These are phyloP conservation scores for Penicillium samsonianum DNA, from an alignment of 495 filamentous ascomycete genomes.

Conservation along the genomic window DNA sequence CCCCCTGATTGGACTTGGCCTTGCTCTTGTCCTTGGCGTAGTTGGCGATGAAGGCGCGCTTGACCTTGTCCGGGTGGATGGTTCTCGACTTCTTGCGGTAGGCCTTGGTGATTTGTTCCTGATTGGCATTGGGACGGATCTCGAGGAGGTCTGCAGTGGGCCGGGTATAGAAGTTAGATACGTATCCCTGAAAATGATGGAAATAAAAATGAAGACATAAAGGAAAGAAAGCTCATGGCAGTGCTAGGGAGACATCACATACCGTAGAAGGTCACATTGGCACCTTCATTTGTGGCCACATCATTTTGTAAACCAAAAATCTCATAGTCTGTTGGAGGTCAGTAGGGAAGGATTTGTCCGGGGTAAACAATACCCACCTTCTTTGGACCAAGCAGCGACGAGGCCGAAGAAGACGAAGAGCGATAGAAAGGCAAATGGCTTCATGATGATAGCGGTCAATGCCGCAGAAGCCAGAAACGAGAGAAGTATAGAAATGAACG, in stretches of 20 bases:
- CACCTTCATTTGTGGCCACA: slow-evolving; percentile 71
- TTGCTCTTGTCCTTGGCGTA: slow-evolving; percentile 62
- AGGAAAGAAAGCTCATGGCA: background rate
- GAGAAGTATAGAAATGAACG: slow-evolving; percentile 1
- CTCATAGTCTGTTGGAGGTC: slow-evolving; percentile 72
- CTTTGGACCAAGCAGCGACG: slow-evolving; percentile 77
- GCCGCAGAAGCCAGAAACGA: slow-evolving; percentile 22
- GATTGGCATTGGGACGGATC: slow-evolving; percentile 67
- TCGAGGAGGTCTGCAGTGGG: slow-evolving; percentile 71
- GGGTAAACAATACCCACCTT: slow-evolving; percentile 57
- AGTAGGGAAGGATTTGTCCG: slow-evolving; percentile 5
- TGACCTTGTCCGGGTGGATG: slow-evolving; percentile 94
- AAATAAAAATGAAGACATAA: background rate
- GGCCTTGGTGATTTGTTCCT: slow-evolving; percentile 90
- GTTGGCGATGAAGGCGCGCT: slow-evolving; percentile 75
- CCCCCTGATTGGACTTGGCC: slow-evolving; percentile 57
- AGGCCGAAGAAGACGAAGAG: slow-evolving; percentile 52
- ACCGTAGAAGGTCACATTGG: slow-evolving; percentile 88
- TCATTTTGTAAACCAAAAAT: slow-evolving; percentile 95
- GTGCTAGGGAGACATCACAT: slow-evolving; percentile 6
- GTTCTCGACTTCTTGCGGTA: slow-evolving; percentile 81
- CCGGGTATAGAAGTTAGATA: slow-evolving; percentile 1
- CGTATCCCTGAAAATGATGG: background rate
- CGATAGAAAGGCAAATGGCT: slow-evolving; percentile 33
- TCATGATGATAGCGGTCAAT: slow-evolving; percentile 42